Conservation (phyloP, 352 stramenopile genomes). For the Globisporangium uncinulatum region DNA sequence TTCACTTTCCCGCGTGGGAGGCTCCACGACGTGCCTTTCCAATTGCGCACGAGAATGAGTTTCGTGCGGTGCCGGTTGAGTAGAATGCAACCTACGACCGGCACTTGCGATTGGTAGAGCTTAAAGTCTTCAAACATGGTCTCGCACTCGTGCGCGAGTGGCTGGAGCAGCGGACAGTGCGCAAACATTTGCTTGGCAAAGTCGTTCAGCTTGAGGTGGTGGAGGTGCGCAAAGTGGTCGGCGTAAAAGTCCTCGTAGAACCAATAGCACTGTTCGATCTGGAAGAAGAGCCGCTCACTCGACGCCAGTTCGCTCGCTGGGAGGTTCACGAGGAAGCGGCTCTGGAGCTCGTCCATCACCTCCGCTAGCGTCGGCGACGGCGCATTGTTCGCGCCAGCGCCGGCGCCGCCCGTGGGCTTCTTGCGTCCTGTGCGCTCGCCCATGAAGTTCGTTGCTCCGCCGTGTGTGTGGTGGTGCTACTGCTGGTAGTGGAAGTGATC, state of each 20-base stretch:
- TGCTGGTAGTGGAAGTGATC: neutral
- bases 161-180: slow-evolving; percentile 84
- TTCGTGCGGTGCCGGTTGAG: slow-evolving; percentile 84
- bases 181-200: slow-evolving; percentile 92
- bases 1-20: slow-evolving; percentile 93
- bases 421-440: slow-evolving; percentile 6
- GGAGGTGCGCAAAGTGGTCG: slow-evolving; percentile 80
- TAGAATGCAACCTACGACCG: slow-evolving; percentile 93
- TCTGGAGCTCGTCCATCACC: slow-evolving; percentile 95
- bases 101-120: slow-evolving; percentile 92
- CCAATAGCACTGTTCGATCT: slow-evolving; percentile 97
- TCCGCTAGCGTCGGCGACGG: slow-evolving; percentile 67
- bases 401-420: slow-evolving; percentile 4
- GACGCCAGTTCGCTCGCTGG: slow-evolving; percentile 86
- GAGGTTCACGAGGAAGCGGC: slow-evolving; percentile 94
- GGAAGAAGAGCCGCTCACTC: slow-evolving; percentile 95
- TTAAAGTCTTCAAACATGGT: slow-evolving; percentile 93
- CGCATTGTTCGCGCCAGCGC: neutral
- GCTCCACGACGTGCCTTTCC: slow-evolving; percentile 90
- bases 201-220: slow-evolving; percentile 91
- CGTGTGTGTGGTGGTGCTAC: neutral
- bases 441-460: neutral
- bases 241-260: slow-evolving; percentile 97
- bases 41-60: slow-evolving; percentile 89
- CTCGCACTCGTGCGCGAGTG: slow-evolving; percentile 83